Conservation (phyloP, 2,329 filamentous ascomycete genomes). For the Phoma sp. region DNA sequence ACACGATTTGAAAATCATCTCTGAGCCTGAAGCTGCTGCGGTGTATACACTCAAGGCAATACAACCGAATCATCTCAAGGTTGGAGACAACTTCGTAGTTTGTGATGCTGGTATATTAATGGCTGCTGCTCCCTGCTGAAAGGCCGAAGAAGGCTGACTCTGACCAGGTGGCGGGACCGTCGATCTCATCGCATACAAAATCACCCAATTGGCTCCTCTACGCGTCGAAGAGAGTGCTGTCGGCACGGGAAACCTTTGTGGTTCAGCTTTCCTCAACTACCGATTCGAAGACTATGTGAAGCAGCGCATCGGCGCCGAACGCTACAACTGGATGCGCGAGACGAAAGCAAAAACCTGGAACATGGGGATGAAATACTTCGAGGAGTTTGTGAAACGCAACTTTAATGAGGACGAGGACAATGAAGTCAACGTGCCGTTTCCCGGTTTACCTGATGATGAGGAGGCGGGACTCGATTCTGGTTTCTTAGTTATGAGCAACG, state of each 20-base stretch:
- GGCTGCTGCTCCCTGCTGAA: background rate
- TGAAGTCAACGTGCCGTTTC: slow-evolving; percentile 80
- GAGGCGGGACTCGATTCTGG: slow-evolving; percentile 76
- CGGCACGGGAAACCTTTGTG: slow-evolving; percentile 78
- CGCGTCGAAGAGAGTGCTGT: slow-evolving; percentile 80
- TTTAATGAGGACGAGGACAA: slow-evolving; percentile 80
- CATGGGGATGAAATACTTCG: slow-evolving; percentile 75
- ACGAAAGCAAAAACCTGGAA: slow-evolving; percentile 81
- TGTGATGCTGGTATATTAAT: slow-evolving; percentile 57
- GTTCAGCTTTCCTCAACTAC: slow-evolving; percentile 80
- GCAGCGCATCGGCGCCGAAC: slow-evolving; percentile 67
- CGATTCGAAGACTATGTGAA: slow-evolving; percentile 80
- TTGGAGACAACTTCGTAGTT: slow-evolving; percentile 67
- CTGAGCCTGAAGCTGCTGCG: slow-evolving; percentile 78
- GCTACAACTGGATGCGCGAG: slow-evolving; percentile 76
- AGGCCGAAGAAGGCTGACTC: slow-evolving; percentile 7
- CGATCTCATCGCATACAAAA: slow-evolving; percentile 82
- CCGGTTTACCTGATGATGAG: slow-evolving; percentile 77
- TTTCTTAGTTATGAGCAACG: slow-evolving; percentile 74
- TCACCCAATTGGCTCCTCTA: slow-evolving; percentile 74
- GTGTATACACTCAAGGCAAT: slow-evolving; percentile 82
- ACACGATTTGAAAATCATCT: slow-evolving; percentile 77
- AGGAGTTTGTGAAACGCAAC: slow-evolving; percentile 84
- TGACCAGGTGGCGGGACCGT: slow-evolving; percentile 62
- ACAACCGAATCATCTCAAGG: slow-evolving; percentile 73